Percentiles rank a stretch among this genome's conserved stretches.
phyloP scores from a whole-genome alignment of 2,329 filamentous ascomycete species.

The Cordyceps farinosa region DNA sequence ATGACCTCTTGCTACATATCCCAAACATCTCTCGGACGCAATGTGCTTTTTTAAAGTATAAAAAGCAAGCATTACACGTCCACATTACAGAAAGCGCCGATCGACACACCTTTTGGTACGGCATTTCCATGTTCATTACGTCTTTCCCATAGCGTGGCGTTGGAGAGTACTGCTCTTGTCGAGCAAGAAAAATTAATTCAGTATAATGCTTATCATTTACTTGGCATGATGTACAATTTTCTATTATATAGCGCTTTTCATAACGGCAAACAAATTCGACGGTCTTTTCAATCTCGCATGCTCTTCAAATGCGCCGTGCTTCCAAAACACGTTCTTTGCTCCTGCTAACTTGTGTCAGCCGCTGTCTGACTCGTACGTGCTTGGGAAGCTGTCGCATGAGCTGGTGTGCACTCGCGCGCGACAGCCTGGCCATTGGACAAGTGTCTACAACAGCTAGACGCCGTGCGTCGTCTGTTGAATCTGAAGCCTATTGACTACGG shows the following conservation, averaged over 20 bases:
- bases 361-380: not conserved
- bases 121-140: constrained; percentile 11
- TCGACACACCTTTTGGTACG: not conserved
- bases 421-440: not conserved
- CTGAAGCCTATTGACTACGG: too few species aligned
- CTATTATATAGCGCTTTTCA: not conserved
- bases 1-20: not conserved
- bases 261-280: not conserved
- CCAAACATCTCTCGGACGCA: not conserved
- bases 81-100: not conserved
- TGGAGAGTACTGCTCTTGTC: constrained; percentile 2
- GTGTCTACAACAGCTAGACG: not conserved
- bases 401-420: not conserved
- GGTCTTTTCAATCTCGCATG: not conserved
- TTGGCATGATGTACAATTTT: constrained; percentile 2
- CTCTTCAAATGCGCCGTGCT: not conserved
- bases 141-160: constrained; percentile 13
- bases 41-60: not conserved
- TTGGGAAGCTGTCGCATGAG: not conserved
- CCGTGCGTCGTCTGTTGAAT: too few species aligned
- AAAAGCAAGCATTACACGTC: not conserved
- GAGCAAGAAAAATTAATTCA: constrained; percentile 6
- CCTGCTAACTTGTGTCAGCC: not conserved
- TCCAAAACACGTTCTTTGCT: too few species aligned
- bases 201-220: not conserved